phyloP scores from a whole-genome alignment of 2,329 filamentous ascomycete genomes.

The Phyllosticta citriasiana region DNA sequence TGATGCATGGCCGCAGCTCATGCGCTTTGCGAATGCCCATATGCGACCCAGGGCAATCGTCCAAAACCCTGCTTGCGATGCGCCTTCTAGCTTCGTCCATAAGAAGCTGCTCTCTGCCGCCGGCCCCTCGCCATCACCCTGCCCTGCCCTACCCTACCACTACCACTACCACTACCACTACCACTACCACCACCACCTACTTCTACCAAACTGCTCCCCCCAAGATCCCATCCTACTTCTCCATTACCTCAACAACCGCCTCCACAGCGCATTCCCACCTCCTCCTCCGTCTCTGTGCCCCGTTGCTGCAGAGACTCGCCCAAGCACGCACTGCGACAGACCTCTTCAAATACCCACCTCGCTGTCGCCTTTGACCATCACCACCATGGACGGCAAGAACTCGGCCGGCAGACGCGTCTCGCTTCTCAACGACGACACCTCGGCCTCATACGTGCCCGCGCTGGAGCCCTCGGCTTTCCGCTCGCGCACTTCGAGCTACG shows the following conservation, averaged over 20 bases:
- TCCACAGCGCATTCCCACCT: neutral
- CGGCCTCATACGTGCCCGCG: slow-evolving; percentile 24
- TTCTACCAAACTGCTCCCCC: neutral
- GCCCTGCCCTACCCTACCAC: neutral
- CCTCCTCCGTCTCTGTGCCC: neutral
- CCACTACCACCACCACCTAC: neutral
- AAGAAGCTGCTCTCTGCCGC: slow-evolving; percentile 7
- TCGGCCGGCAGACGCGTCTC: slow-evolving; percentile 40
- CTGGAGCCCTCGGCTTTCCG: slow-evolving; percentile 24
- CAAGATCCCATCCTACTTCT: neutral
- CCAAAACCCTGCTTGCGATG: slow-evolving; percentile 10
- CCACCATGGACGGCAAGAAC: slow-evolving; percentile 42
- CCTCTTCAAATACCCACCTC: neutral
- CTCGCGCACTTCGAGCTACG: slow-evolving; percentile 34
- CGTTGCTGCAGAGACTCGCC: slow-evolving; percentile 4
- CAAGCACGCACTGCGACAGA: neutral
- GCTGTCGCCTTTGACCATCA: neutral
- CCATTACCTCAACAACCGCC: neutral
- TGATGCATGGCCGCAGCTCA: slow-evolving; percentile 1
- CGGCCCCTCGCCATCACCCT: neutral
- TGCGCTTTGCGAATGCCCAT: slow-evolving; percentile 11
- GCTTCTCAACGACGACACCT: slow-evolving; percentile 36
- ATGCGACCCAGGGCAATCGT: slow-evolving; percentile 11
- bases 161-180: neutral
- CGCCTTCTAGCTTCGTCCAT: slow-evolving; percentile 7